Base-by-base conservation (phyloP, 2,329 filamentous ascomycete species). In the Botrytis pseudocinerea region DNA sequence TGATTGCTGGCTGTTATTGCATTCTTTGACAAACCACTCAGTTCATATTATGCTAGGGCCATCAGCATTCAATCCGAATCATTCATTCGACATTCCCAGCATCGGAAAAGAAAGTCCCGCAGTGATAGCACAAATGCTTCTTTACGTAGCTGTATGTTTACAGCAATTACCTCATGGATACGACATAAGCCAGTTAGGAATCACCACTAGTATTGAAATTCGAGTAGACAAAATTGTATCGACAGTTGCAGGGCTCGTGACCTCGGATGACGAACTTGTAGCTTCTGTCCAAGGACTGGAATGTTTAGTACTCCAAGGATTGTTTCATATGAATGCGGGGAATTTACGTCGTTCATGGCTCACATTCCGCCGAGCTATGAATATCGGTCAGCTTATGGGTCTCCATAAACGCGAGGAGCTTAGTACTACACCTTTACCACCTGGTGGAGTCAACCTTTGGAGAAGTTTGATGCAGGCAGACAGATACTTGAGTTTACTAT, bases 301-400 rank as follows among this genome's bases (percentile, higher is more conserved):
- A 73, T 85, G 85, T 69, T 80, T 88, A n/a, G 81, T 87, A 75
- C 80, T 88, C 0, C 83, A 87, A 74, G 82, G 81, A 20, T 80
- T 86, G 35, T 86, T 84, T 75, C 80, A 84, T 10, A 83, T 83
- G 42, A 87, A 87, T 42, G 78, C 79, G 0, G 87, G 87, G 1
- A 82, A 85, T 42, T 79, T 87, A 4, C 84, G 87, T 35, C 85
- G 86, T 62, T 82, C 85, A 0, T 88, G 85, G 85, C 75, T 87
- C 6, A 79, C 81, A 0, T 81, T 81, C 51, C 83, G 87, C 0
- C 82, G 86, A 8, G 85, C 85, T 7, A 79, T 89, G 48, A 83
- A 82, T 63, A 81, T 88, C 51, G 86, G 83, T 28, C 78, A 80
- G 70, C 74, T 80, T 59, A 78, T 79, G 76, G 78, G 78, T 16